A percentile compares a stretch with the other conserved stretches of the same genome.
Evolutionary conservation across 192 early-diverging fungal genomes (phyloP).

Genomic region (Coemansia sp.): DNA sequence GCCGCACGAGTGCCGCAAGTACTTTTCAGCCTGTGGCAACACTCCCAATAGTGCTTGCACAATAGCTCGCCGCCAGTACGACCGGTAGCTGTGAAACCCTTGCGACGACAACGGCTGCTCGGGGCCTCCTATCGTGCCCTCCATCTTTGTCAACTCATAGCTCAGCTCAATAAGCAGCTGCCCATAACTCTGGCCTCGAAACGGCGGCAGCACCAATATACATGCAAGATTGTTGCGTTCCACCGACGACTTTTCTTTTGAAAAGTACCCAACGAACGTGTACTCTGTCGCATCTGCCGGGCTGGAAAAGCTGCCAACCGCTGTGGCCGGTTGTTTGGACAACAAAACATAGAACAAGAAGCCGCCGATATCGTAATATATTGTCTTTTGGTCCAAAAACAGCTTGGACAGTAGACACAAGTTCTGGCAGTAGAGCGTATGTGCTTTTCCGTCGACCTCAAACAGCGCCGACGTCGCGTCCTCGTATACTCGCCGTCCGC

Average conservation of each 20-base stretch:
- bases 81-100: slow-evolving; percentile 74
- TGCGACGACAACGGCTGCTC: slow-evolving; percentile 87
- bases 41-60: slow-evolving; percentile 53
- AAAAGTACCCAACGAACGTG: slow-evolving; percentile 91
- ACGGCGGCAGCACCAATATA: slow-evolving; percentile 84
- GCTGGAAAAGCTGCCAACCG: not conserved
- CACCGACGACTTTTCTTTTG: slow-evolving; percentile 88
- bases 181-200: slow-evolving; percentile 83
- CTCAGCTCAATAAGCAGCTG: slow-evolving; percentile 89
- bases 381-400: slow-evolving; percentile 95
- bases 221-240: slow-evolving; percentile 90
- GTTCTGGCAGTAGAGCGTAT: slow-evolving; percentile 95
- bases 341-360: slow-evolving; percentile 94
- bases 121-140: slow-evolving; percentile 75
- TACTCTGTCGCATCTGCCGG: slow-evolving; percentile 35
- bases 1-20: slow-evolving; percentile 9
- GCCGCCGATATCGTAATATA: slow-evolving; percentile 90
- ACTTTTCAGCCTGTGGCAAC: slow-evolving; percentile 25
- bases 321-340: slow-evolving; percentile 9
- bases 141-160: slow-evolving; percentile 78
- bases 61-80: slow-evolving; percentile 80
- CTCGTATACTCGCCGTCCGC: slow-evolving; percentile 81
- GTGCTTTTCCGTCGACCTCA: slow-evolving; percentile 84
- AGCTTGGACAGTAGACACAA: slow-evolving; percentile 89
- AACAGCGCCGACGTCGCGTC: slow-evolving; percentile 59